Base-by-base conservation (phyloP, 306 rosid species). In the Sphenostylis stenocarpa region DNA sequence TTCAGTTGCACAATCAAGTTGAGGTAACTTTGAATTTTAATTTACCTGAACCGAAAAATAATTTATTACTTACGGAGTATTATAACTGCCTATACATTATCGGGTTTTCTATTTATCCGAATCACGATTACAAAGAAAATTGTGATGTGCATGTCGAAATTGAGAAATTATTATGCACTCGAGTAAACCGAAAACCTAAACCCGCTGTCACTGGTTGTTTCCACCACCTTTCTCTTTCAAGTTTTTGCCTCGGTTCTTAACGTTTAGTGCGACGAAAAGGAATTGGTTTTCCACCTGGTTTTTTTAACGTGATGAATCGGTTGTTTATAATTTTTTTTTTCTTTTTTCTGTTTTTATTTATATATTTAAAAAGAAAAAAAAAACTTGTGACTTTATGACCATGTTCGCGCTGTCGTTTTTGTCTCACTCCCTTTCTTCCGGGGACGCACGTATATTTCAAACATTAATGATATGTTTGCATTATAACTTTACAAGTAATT, bases 1-100 rank as follows among this genome's bases (percentile, higher is more conserved):
- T 92, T 87, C 97, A 89, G 74, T 83, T 89, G 71, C 87, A 86
- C 82, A 89, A 83, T 85, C 93, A 92, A 68, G 83, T 90, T 69
- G 97, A 95, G 97, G 98, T 92, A 75, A 52, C 8, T 60, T 36
- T 9, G 0, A 14, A 70, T 48, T 65, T 88, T 80, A 64, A 60
- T 68, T 88, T 81, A 64, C 82, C 3, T 21, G 6, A 75, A 45
- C 20, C 9, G 16, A 29, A 52, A 21, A 4, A 57, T 26, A 2
- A 10, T 51, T 51, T 72, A 60, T 33, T 43, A 28, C 33, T 60
- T 44, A 13, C n/a, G 31, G 70, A 8, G 2, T 33, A n/a, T 31
- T 26, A 26, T 26, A 26, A 31, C 3, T 16, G 38, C 23, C 29
- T 15, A 5, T 24, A 15, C n/a, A 26, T 26, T 26, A 26, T 26